Base-by-base conservation (phyloP, 2,329 filamentous ascomycete genomes). In the Calonectria pseudoturangicola region DNA sequence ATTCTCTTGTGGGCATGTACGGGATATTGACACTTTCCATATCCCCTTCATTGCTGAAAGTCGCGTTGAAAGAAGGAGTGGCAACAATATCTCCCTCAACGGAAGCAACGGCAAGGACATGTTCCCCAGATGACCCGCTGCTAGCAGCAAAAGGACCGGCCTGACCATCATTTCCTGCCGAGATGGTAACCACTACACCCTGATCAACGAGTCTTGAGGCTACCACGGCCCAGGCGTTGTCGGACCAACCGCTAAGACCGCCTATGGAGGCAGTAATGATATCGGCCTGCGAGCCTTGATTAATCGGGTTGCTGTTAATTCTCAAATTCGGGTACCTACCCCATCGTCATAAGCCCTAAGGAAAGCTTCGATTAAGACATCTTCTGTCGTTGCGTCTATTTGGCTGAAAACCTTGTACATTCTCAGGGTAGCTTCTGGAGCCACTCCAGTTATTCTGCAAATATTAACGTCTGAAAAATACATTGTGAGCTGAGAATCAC, bases 151-250 rank as follows among this genome's bases (percentile, higher is more conserved):
- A 50, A 27, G 47, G 21, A 50, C 47, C 47, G 25, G 21, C 47
- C 47, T 50, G 47, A 15, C 47, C 47, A 50, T 50, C 12, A 15
- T 50, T 50, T 50, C 47, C 47, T 50, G 47, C 47, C 4, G 47
- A 50, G 2, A 50, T 50, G 47, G 47, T 50, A 15, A 50, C 47
- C 47, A 50, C 47, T 21, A 50, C 47, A 27, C 47, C 47, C 25
- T 50, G 47, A 28, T 50, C 47, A 4, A 50, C 47, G 8, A 50
- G 21, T 28, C 47, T 27, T 15, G 47, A 50, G 47, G 47, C 47
- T 13, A 50, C 47, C 10, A 50, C 47, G 15, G 47, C 47, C 47
- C 47, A 50, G 3, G 47, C 47, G 12, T 50, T 50, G 25, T 50
- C 47, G 15, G 47, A 28, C 47, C 25, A 50, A 15, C 47, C 47